Base-by-base conservation (phyloP, 176 grass and related monocot species). In the Zea luxurians region DNA sequence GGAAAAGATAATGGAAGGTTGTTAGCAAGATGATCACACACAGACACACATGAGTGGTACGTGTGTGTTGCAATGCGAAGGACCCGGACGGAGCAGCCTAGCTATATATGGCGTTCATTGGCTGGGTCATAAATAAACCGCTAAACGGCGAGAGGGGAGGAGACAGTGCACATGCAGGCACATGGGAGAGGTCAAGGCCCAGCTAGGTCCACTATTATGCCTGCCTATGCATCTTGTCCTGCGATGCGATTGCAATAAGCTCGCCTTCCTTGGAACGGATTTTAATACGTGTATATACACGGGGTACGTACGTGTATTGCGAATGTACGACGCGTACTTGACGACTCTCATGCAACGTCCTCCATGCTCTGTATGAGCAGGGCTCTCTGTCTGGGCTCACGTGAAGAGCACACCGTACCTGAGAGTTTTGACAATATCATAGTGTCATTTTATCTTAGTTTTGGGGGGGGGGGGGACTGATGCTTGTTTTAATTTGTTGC, bases 111-210 rank as follows among this genome's bases (percentile, higher is more conserved):
- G 74, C 27, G 45, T 45, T 37, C 2, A 65, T 78, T 72, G 67
- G 67, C 27, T 65, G 60, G 54, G 4, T n/a, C n/a, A n/a, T n/a
- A n/a, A n/a, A n/a, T 64, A 61, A 54, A 68, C 10, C 61, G 76
- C 80, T 43, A 68, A 49, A 64, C 27, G 69, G 78, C 37, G 80
- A 81, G 91, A 76, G 69, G 78, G 27, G 80, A 81, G 91, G 80
- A 79, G 92, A 91, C 88, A 94, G 44, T 27, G 85, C 92, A 94
- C 88, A 86, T 94, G 92, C 76, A 75, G 71, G 88, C 92, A 94
- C 92, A 94, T 94, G 92, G 76, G 61, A 73, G 77, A 57, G 79
- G 71, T 63, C 49, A 66, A 88, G 91, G 61, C 85, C 61, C 91
- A 88, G n/a, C n/a, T n/a, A n/a, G 86, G 78, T 65, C 72, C 66